phyloP scores from a whole-genome alignment of 2,329 filamentous ascomycete species.

The Sclerotinia nivalis region DNA sequence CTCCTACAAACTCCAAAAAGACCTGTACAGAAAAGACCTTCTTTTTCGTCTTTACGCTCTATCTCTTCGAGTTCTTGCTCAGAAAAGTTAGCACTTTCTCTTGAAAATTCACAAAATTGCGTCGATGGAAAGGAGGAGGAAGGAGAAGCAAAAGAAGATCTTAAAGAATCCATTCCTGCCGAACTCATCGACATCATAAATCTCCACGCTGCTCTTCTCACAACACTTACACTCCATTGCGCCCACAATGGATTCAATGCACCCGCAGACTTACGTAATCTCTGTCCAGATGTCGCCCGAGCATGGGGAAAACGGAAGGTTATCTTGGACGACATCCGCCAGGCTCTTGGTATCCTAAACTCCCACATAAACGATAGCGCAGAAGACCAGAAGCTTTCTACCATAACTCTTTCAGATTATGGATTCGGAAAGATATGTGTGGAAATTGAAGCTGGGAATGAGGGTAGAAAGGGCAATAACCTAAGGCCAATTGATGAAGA shows the following conservation, averaged over 20 bases:
- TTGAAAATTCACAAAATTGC: slow-evolving; percentile 9
- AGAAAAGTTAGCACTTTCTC: slow-evolving; percentile 23
- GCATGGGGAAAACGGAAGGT: slow-evolving; percentile 73
- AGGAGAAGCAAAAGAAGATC: slow-evolving; percentile 7
- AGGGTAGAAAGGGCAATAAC: slow-evolving; percentile 33
- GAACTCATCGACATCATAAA: slow-evolving; percentile 61
- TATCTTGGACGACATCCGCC: slow-evolving; percentile 63
- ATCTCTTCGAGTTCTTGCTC: slow-evolving; percentile 28
- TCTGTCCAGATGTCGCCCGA: slow-evolving; percentile 63
- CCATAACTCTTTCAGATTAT: slow-evolving; percentile 51
- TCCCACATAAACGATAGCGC: slow-evolving; percentile 38
- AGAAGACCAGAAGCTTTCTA: slow-evolving; percentile 42
- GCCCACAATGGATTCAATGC: slow-evolving; percentile 65
- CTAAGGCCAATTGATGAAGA: slow-evolving; percentile 51
- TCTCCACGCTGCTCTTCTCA: slow-evolving; percentile 67
- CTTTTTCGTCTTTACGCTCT: slow-evolving; percentile 28
- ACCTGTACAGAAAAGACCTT: slow-evolving; percentile 31
- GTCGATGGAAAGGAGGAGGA: slow-evolving; percentile 10
- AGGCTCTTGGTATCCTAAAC: slow-evolving; percentile 64
- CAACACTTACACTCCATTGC: slow-evolving; percentile 66
- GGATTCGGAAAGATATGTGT: slow-evolving; percentile 59
- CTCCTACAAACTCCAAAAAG: slow-evolving; percentile 30
- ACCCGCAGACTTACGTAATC: slow-evolving; percentile 62
- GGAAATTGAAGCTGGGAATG: slow-evolving; percentile 46
- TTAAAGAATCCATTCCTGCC: slow-evolving; percentile 44